Percentiles rank a stretch among this genome's conserved stretches.
phyloP scores from a whole-genome alignment of 2,329 filamentous ascomycete genomes.

The Emergomyces africanus region DNA sequence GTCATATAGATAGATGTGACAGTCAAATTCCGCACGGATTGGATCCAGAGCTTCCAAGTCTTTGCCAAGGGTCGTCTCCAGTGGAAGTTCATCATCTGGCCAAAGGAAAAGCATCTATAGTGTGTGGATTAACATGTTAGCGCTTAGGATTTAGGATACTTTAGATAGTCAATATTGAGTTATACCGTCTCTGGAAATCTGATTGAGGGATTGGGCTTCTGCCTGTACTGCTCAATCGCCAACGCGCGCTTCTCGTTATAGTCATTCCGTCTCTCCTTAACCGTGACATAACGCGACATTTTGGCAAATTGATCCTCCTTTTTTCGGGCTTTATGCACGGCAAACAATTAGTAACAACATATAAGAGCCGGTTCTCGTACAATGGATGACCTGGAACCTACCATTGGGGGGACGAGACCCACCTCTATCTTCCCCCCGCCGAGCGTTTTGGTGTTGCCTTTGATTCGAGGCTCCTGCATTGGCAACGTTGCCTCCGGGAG shows the following conservation, averaged over 20 bases:
- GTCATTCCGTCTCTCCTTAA: slow-evolving; percentile 16
- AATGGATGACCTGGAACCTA: not conserved
- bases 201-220: slow-evolving; percentile 13
- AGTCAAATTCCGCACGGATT: slow-evolving; percentile 29
- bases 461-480: not conserved
- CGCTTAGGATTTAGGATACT: not conserved
- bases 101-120: slow-evolving; percentile 31
- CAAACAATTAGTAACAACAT: not conserved
- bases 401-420: not conserved
- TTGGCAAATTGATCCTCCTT: slow-evolving; percentile 15
- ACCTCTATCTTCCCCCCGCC: not conserved
- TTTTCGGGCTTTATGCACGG: slow-evolving; percentile 7
- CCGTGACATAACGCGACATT: slow-evolving; percentile 14
- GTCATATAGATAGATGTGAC: slow-evolving; percentile 28
- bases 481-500: not conserved
- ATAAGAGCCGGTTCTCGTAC: not conserved
- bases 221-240: slow-evolving; percentile 16
- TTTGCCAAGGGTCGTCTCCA: slow-evolving; percentile 29
- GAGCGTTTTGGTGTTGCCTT: not conserved
- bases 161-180: slow-evolving; percentile 4
- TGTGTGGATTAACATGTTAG: not conserved
- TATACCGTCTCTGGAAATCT: slow-evolving; percentile 17
- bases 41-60: slow-evolving; percentile 33
- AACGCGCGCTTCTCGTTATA: slow-evolving; percentile 14
- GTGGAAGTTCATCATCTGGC: slow-evolving; percentile 31